These are phyloP conservation scores for Mycena citricolor DNA, from an alignment of 1,284 basidiomycete genomes.

Conservation along the genomic window DNA sequence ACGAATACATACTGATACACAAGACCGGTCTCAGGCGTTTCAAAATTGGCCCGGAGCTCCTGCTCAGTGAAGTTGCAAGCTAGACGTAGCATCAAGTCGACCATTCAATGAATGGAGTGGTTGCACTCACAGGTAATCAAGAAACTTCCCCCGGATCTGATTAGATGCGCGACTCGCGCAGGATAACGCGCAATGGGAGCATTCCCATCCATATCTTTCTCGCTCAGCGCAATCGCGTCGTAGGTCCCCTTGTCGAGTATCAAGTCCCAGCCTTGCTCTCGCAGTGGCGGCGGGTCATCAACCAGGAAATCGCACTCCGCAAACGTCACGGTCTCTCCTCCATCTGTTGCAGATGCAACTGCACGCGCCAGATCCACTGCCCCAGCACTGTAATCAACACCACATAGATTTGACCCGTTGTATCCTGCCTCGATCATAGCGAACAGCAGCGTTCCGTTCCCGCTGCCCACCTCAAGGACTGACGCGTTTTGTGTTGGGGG, in stretches of 20 bases:
- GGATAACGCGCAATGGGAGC: conserved; percentile 67
- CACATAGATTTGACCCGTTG: conserved; percentile 51
- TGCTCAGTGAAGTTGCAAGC: conserved; percentile 90
- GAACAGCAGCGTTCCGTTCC: conserved; percentile 84
- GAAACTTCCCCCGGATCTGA: conserved; percentile 72
- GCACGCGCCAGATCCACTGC: conserved; percentile 62
- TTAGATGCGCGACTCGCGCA: conserved; percentile 51
- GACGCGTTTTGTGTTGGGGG: conserved; percentile 44
- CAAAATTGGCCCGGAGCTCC: conserved; percentile 68
- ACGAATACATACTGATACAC: conserved; percentile 56
- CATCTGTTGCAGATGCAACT: conserved; percentile 47
- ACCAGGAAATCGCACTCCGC: conserved; percentile 59
- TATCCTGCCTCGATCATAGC: conserved; percentile 72
- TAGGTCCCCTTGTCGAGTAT: conserved; percentile 82
- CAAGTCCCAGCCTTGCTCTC: conserved; percentile 57
- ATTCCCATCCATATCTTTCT: conserved; percentile 54
- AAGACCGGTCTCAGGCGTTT: conserved; percentile 47
- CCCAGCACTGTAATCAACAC: conserved; percentile 80
- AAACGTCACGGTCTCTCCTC: conserved; percentile 46
- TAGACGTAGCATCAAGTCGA: conserved; percentile 29
- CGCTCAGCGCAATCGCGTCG: conserved; percentile 83
- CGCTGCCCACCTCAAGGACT: conserved; percentile 77
- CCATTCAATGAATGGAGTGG: neutral
- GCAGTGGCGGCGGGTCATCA: conserved; percentile 42
- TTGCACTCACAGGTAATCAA: conserved; percentile 73